A percentile compares a stretch with the other conserved stretches of the same genome.
phyloP scores from a whole-genome alignment of 208 protist species.

The Acanthamoeba lenticulata region DNA sequence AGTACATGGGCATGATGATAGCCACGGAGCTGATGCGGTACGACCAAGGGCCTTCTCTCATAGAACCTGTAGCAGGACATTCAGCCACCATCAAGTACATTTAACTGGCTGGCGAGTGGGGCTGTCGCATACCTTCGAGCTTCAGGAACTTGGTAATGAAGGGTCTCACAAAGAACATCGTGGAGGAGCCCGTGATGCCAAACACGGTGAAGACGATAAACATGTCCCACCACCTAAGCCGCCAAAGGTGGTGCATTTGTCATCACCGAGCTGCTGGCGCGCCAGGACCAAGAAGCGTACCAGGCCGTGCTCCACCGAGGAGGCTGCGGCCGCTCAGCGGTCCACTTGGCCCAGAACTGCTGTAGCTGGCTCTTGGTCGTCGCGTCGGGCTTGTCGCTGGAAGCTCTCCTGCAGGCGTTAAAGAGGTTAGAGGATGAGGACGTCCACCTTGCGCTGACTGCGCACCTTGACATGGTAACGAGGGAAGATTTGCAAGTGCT shows the following conservation, averaged over 20 bases:
- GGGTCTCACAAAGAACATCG: constrained; percentile 33
- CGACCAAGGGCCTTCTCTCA: constrained; percentile 55
- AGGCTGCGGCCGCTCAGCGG: neutral
- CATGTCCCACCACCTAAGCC: constrained; percentile 30
- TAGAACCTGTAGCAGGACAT: neutral
- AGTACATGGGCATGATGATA: constrained; percentile 58
- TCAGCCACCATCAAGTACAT: too few species aligned
- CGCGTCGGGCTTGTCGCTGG: neutral
- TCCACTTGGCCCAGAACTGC: neutral
- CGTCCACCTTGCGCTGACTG: too few species aligned
- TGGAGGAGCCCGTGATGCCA: constrained; percentile 20
- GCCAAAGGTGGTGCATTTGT: neutral
- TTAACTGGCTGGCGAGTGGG: too few species aligned
- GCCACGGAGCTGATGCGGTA: constrained; percentile 30
- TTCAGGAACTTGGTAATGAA: constrained; percentile 7
- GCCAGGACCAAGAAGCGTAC: neutral
- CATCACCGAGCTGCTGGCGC: neutral
- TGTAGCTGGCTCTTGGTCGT: neutral
- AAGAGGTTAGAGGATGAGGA: neutral
- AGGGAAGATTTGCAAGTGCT: neutral
- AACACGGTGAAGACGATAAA: constrained; percentile 46
- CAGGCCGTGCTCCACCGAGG: neutral
- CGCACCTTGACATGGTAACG: neutral
- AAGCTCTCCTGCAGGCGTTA: neutral
- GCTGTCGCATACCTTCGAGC: constrained; percentile 8